Evolutionary conservation across 2,329 filamentous ascomycete species (phyloP).

Genomic region (Aspergillus novoparasiticus): DNA sequence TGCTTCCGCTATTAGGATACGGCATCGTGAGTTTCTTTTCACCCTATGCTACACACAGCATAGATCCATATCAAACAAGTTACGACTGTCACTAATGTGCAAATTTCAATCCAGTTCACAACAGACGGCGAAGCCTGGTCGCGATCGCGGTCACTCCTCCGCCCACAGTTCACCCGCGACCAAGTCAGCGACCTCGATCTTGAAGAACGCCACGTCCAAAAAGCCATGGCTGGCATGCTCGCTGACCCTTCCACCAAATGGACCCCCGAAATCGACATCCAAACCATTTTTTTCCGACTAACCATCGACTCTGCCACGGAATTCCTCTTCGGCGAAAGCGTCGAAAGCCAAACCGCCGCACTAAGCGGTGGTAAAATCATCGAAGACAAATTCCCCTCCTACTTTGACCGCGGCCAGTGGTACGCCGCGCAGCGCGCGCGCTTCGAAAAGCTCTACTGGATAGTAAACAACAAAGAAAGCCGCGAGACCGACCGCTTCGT

Average conservation of each 20-base stretch:
- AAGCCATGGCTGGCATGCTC: slow-evolving; percentile 69
- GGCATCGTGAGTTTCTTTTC: slow-evolving; percentile 46
- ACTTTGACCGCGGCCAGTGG: slow-evolving; percentile 40
- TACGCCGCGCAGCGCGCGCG: slow-evolving; percentile 28
- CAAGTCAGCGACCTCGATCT: slow-evolving; percentile 79
- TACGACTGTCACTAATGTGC: background rate
- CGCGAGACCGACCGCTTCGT: slow-evolving; percentile 14
- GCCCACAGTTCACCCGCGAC: slow-evolving; percentile 84
- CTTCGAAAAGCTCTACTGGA: slow-evolving; percentile 26
- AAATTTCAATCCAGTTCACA: slow-evolving; percentile 46
- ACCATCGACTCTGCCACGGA: slow-evolving; percentile 85
- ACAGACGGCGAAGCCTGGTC: slow-evolving; percentile 81
- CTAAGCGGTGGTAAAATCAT: slow-evolving; percentile 29
- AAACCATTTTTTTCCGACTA: slow-evolving; percentile 79
- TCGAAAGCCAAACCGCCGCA: slow-evolving; percentile 55
- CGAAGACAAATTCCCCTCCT: slow-evolving; percentile 46
- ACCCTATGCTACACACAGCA: background rate
- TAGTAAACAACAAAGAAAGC: slow-evolving; percentile 24
- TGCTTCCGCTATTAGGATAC: slow-evolving; percentile 38
- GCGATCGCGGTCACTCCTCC: slow-evolving; percentile 74
- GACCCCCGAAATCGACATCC: slow-evolving; percentile 65
- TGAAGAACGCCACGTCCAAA: slow-evolving; percentile 77
- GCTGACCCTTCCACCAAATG: slow-evolving; percentile 52
- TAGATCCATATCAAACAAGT: background rate
- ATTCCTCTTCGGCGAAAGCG: slow-evolving; percentile 78